Evolutionary conservation across 75 land plant species (phyloP).

Genomic region (Selaginella moellendorffii): DNA sequence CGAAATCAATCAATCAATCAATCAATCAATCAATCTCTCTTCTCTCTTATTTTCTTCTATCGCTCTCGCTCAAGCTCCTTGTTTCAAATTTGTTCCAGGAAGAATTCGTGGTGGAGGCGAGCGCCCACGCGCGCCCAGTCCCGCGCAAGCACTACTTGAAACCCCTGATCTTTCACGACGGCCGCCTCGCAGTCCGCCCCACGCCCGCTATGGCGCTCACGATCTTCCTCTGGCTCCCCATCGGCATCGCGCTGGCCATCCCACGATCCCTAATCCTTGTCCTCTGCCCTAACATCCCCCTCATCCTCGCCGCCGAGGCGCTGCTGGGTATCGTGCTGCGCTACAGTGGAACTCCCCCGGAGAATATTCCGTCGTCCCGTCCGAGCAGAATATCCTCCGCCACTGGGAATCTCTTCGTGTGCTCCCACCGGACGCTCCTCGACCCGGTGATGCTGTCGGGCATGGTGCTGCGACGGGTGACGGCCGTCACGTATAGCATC

Average conservation of each 20-base stretch:
- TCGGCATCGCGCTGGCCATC: conserved; percentile 37
- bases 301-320: neutral
- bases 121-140: neutral
- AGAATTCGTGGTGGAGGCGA: neutral
- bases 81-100: no score
- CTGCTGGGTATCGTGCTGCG: neutral
- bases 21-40: no score
- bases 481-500: conserved; percentile 15
- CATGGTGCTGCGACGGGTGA: conserved; percentile 3
- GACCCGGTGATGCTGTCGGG: conserved; percentile 14
- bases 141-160: conserved; percentile 24
- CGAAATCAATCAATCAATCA: no score
- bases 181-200: conserved; percentile 46
- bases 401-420: conserved; percentile 18
- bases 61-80: no score
- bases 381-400: no score
- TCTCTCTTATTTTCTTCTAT: no score
- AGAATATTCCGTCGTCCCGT: no score
- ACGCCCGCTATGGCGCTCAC: conserved; percentile 31
- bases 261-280: conserved; percentile 12
- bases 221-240: conserved; percentile 51
- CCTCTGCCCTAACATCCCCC: neutral
- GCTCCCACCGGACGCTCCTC: conserved; percentile 17
- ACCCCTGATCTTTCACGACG: conserved; percentile 69
- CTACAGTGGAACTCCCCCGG: neutral